Percentiles rank a stretch among this genome's conserved stretches.
Evolutionary conservation across 192 early-diverging fungal species (phyloP).

Genomic region (Thamnidium elegans): DNA sequence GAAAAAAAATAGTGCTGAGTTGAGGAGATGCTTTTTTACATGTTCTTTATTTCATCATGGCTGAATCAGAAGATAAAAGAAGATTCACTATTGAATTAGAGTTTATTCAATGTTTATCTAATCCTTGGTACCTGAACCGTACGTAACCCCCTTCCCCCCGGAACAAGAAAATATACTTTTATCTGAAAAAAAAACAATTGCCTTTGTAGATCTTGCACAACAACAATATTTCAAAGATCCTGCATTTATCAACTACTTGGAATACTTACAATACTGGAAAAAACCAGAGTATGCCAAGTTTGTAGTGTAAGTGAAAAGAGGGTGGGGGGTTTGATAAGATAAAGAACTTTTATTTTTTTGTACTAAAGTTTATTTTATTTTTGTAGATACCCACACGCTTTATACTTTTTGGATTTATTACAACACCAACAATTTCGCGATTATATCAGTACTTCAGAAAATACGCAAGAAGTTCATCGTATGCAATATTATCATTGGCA

Average conservation of each 20-base stretch:
- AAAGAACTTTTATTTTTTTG: background rate
- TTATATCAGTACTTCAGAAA: slow-evolving; percentile 67
- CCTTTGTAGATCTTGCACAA: slow-evolving; percentile 72
- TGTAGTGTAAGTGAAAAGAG: slow-evolving; percentile 59
- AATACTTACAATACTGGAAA: slow-evolving; percentile 90
- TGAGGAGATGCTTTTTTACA: no score
- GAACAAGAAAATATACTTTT: background rate
- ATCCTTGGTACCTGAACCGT: slow-evolving; percentile 92
- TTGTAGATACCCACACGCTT: slow-evolving; percentile 80
- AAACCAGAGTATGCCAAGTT: slow-evolving; percentile 87
- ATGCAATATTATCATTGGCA: slow-evolving; percentile 81
- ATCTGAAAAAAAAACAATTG: background rate
- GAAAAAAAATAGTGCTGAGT: no score
- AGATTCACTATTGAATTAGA: slow-evolving; percentile 92
- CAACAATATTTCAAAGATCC: slow-evolving; percentile 81
- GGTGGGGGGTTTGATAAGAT: no score
- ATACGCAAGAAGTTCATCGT: slow-evolving; percentile 69
- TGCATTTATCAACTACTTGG: slow-evolving; percentile 84
- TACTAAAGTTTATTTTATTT: background rate
- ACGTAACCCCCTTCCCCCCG: no score
- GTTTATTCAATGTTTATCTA: slow-evolving; percentile 92
- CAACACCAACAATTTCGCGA: slow-evolving; percentile 82
- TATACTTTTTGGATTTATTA: slow-evolving; percentile 82
- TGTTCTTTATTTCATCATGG: background rate
- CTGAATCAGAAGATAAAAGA: slow-evolving; percentile 27